Evolutionary conservation across 345 rosid species (phyloP).

Genomic region (Lepidium sativum): DNA sequence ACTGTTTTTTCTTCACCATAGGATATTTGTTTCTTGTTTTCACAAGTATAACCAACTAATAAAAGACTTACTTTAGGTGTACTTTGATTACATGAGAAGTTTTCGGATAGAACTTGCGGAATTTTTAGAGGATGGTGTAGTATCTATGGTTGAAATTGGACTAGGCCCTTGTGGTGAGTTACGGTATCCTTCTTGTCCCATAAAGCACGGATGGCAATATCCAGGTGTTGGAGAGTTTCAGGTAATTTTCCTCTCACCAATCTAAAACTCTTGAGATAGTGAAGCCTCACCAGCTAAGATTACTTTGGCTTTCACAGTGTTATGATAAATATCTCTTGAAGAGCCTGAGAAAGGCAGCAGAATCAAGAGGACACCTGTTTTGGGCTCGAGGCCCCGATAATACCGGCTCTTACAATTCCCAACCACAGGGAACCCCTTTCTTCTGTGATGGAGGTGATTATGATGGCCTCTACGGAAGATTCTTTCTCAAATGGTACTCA

Average conservation of each 20-base stretch:
- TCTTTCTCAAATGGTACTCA: slow-evolving; percentile 95
- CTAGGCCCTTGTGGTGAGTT: slow-evolving; percentile 97
- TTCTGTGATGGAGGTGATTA: slow-evolving; percentile 97
- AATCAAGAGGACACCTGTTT: slow-evolving; percentile 61
- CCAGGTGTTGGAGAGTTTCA: slow-evolving; percentile 98
- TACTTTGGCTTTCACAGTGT: slow-evolving; percentile 46
- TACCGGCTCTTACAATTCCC: slow-evolving; percentile 79
- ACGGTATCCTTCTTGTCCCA: slow-evolving; percentile 88
- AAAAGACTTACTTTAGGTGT: slow-evolving; percentile 50
- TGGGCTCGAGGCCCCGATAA: slow-evolving; percentile 95
- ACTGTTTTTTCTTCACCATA: neutral
- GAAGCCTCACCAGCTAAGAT: slow-evolving; percentile 2
- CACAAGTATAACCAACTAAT: neutral
- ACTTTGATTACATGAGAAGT: slow-evolving; percentile 97
- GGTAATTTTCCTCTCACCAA: slow-evolving; percentile 36
- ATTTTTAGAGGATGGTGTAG: slow-evolving; percentile 53
- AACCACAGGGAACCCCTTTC: slow-evolving; percentile 83
- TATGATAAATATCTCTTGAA: slow-evolving; percentile 76
- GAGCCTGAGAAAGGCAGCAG: slow-evolving; percentile 77
- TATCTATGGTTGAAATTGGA: slow-evolving; percentile 85
- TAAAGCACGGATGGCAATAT: slow-evolving; percentile 97
- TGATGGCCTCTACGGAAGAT: slow-evolving; percentile 84
- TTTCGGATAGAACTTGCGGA: slow-evolving; percentile 82
- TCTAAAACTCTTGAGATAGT: neutral
- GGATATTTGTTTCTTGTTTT: neutral